A percentile compares a stretch with the other conserved stretches of the same genome.
Conservation (phyloP, 2,329 filamentous ascomycete genomes). For the Penicillium paneum region DNA sequence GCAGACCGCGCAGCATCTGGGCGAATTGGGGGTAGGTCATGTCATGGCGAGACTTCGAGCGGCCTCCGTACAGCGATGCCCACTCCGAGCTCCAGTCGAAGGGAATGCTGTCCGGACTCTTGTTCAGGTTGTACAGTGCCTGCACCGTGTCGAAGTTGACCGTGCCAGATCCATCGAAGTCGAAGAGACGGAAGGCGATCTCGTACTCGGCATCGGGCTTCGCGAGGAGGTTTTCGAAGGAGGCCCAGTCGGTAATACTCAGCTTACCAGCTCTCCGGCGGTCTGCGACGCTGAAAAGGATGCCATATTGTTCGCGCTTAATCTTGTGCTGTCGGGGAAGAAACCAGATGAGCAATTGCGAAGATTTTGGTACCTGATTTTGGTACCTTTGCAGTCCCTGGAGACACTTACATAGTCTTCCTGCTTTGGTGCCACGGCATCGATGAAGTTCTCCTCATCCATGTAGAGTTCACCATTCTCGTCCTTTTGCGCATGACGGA, state of each 20-base stretch:
- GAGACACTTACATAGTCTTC: slow-evolving; percentile 80
- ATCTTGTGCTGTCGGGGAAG: slow-evolving; percentile 77
- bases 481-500: slow-evolving; percentile 72
- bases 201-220: slow-evolving; percentile 99
- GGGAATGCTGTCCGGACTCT: slow-evolving; percentile 76
- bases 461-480: slow-evolving; percentile 75
- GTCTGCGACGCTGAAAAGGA: slow-evolving; percentile 91
- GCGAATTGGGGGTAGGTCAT: slow-evolving; percentile 96
- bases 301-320: slow-evolving; percentile 88
- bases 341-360: slow-evolving; percentile 19
- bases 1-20: slow-evolving; percentile 93
- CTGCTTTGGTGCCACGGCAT: slow-evolving; percentile 78
- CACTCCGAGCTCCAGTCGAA: slow-evolving; percentile 98
- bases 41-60: slow-evolving; percentile 79
- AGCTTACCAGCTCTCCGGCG: slow-evolving; percentile 69
- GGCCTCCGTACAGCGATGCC: slow-evolving; percentile 90
- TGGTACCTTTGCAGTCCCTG: neutral
- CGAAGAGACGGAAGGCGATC: slow-evolving; percentile 95
- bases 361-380: neutral
- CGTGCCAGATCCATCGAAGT: slow-evolving; percentile 74
- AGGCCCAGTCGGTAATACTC: slow-evolving; percentile 79
- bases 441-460: slow-evolving; percentile 80
- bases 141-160: slow-evolving; percentile 91
- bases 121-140: slow-evolving; percentile 80
- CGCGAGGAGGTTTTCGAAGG: slow-evolving; percentile 87